A percentile compares a stretch with the other conserved stretches of the same genome.
phyloP scores from a whole-genome alignment of 2,329 filamentous ascomycete species.

The Fusarium chuoi region DNA sequence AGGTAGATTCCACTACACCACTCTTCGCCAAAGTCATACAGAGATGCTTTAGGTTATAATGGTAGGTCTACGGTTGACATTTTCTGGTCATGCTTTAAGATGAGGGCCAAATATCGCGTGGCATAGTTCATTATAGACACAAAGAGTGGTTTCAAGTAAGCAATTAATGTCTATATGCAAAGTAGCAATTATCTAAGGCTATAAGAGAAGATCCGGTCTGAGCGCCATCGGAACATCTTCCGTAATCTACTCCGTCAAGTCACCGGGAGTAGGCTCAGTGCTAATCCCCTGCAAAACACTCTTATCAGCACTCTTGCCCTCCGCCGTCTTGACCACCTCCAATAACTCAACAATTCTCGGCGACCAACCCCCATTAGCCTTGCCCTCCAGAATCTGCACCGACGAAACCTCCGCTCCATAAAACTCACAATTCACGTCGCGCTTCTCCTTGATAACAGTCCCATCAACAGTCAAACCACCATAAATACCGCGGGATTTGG shows the following conservation, averaged over 20 bases:
- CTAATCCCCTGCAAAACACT: not conserved
- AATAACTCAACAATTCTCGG: not conserved
- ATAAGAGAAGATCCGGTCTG: fast-evolving
- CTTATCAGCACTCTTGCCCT: not conserved
- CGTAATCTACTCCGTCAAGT: not conserved
- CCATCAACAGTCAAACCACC: slow-evolving; percentile 17
- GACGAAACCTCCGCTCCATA: not conserved
- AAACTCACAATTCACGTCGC: not conserved
- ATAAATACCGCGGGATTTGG: not conserved
- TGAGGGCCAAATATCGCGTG: fast-evolving
- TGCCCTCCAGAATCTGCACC: not conserved
- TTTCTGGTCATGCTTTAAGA: fast-evolving
- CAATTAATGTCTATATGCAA: not conserved
- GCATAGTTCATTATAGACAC: fast-evolving
- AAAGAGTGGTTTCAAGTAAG: too few relatives aligned
- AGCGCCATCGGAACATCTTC: not conserved
- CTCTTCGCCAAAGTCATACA: not conserved
- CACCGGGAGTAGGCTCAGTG: not conserved
- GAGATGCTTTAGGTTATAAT: not conserved
- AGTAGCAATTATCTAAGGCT: fast-evolving
- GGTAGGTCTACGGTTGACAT: too few relatives aligned
- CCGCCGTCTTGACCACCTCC: not conserved
- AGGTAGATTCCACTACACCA: not conserved
- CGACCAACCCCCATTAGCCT: not conserved
- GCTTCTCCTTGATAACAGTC: not conserved